Base-by-base conservation (phyloP, 2,329 filamentous ascomycete genomes). In the Trichoderma endophyticum region DNA sequence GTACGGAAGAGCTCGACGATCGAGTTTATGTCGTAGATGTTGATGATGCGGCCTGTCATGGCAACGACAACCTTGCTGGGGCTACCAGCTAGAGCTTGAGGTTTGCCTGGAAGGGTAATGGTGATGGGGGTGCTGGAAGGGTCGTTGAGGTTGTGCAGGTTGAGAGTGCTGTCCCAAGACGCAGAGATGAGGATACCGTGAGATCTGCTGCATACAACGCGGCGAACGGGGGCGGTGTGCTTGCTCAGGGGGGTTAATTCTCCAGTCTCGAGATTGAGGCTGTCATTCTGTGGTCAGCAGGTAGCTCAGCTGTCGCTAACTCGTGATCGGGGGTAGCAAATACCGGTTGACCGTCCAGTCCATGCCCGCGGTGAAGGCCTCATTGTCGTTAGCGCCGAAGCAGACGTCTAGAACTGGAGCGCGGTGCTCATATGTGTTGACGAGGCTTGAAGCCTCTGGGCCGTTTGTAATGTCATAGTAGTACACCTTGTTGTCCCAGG, bases 401-500 rank as follows among this genome's bases (percentile, higher is more conserved):
- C 94, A 97, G 21, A 96, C 92, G 80, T 97, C 94, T 72, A 99
- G 86, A 9, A 99, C 92, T 0, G 96, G 94, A 8, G 93, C 93
- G 73, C 91, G 89, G 81, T 96, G 92, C 80, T 94, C 91, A 78
- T 92, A 94, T 75, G 91, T 93, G 75, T 89, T 88, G 36, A 95
- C 78, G 34, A 97, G 85, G 57, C 77, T 79, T 28, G 78, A 75
- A 70, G 87, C 88, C 7, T 90, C 91, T 24, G 82, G 80, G 60
- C 88, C 85, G 74, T 87, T 86, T 21, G 85, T 83, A 72, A 92
- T 88, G 79, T 97, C 93, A 86, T 98, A 98, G 67, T 95, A 86
- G 82, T 98, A 97, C 71, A 97, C 90, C 80, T 93, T 90, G 82
- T 91, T 93, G 83, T 98, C 95, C 96, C 96, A 99, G 71, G 94